Evolutionary conservation across 192 early-diverging fungal species (phyloP).

Genomic region (Backusella australiensis): DNA sequence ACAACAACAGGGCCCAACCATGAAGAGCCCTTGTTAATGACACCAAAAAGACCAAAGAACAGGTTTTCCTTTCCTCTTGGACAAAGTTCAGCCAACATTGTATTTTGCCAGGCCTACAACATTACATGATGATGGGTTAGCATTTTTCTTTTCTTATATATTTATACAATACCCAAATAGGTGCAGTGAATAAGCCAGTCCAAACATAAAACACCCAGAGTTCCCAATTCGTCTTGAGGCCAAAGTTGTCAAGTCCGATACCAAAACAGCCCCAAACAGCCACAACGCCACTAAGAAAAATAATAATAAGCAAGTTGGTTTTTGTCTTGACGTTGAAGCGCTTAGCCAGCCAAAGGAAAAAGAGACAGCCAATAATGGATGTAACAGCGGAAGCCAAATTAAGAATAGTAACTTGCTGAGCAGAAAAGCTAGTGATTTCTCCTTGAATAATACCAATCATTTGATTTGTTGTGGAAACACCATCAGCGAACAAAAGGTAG

Average conservation of each 20-base stretch:
- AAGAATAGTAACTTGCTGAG: constrained; percentile 50
- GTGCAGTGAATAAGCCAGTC: constrained; percentile 64
- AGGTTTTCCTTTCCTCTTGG: constrained; percentile 66
- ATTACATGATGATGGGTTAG: background rate
- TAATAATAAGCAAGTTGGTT: constrained; percentile 51
- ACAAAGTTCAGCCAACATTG: constrained; percentile 60
- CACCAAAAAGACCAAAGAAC: constrained; percentile 71
- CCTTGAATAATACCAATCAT: constrained; percentile 58
- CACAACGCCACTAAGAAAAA: constrained; percentile 45
- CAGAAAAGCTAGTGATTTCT: constrained; percentile 50
- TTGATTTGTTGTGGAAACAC: constrained; percentile 52
- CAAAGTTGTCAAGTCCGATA: constrained; percentile 50
- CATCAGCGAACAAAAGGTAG: constrained; percentile 74
- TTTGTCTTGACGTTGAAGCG: constrained; percentile 46
- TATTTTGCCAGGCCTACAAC: constrained; percentile 48
- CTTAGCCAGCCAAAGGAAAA: constrained; percentile 57
- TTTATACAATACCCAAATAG: constrained; percentile 33
- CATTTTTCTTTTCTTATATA: background rate
- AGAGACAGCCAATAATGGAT: constrained; percentile 50
- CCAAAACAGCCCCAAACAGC: constrained; percentile 65
- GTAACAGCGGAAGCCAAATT: constrained; percentile 57
- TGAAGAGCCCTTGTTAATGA: constrained; percentile 68
- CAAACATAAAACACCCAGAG: constrained; percentile 56
- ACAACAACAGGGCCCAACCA: constrained; percentile 77
- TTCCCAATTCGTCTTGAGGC: constrained; percentile 51